These are phyloP conservation scores for Apodospora peruviana DNA, from an alignment of 495 filamentous ascomycete species.

Conservation along the genomic window DNA sequence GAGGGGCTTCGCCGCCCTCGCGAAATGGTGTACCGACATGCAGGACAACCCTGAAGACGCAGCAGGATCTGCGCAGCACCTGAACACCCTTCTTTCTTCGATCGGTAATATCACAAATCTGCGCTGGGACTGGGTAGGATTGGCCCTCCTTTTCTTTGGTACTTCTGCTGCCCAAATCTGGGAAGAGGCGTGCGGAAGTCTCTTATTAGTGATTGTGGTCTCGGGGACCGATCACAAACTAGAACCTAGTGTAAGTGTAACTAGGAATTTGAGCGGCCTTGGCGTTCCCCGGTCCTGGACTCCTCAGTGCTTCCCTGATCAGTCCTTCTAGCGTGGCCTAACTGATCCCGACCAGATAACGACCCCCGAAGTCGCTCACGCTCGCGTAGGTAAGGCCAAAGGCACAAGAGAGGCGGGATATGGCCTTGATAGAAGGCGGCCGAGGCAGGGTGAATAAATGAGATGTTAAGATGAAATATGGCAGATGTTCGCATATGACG, in stretches of 20 bases:
- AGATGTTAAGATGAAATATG: slow-evolving; percentile 9
- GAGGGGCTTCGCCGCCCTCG: slow-evolving; percentile 24
- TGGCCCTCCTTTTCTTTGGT: slow-evolving; percentile 1
- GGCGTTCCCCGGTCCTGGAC: neutral
- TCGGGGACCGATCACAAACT: too few species aligned
- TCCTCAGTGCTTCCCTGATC: neutral
- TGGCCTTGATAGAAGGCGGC: neutral
- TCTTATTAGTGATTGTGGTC: neutral
- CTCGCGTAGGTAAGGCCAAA: too few species aligned
- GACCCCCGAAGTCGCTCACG: slow-evolving; percentile 8
- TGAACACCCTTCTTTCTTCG: too few species aligned
- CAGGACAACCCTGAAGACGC: slow-evolving; percentile 16
- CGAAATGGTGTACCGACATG: slow-evolving; percentile 26
- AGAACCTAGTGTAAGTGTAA: too few species aligned
- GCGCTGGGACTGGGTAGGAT: slow-evolving; percentile 8
- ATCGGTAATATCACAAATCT: too few species aligned
- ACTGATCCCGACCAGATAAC: slow-evolving; percentile 2
- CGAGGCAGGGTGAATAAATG: too few species aligned
- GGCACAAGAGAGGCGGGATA: neutral
- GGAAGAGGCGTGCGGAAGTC: neutral
- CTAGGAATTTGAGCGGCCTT: too few species aligned
- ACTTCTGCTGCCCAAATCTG: slow-evolving; percentile 1
- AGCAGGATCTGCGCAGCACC: slow-evolving; percentile 6
- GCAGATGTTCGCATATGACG: slow-evolving; percentile 9
- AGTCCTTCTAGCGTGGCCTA: neutral